Percentiles rank a stretch among this genome's conserved stretches.
Evolutionary conservation across 257 asterid species (phyloP).

Genomic region (Petunia axillaris): DNA sequence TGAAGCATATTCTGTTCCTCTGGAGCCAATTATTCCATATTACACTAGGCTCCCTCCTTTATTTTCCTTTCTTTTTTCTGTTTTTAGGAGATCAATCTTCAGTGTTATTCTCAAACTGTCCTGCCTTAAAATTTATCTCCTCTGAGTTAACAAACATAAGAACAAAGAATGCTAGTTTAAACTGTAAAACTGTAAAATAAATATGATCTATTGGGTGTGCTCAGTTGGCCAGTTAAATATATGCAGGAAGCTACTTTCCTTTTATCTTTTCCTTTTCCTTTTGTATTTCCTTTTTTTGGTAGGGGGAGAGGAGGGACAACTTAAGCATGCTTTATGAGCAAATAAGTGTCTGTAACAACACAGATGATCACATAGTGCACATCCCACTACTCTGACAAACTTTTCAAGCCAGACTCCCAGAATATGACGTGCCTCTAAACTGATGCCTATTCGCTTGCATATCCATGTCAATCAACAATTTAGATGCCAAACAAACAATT

Average conservation of each 20-base stretch:
- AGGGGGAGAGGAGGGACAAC: too few relatives aligned
- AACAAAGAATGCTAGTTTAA: neutral
- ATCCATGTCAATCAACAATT: neutral
- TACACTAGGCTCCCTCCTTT: neutral
- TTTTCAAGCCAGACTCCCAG: neutral
- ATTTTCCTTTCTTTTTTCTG: neutral
- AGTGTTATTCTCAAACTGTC: too few relatives aligned
- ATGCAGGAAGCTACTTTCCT: neutral
- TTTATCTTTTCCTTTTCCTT: too few relatives aligned
- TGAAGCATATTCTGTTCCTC: too few relatives aligned
- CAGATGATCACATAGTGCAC: neutral
- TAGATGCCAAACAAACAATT: neutral
- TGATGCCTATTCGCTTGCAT: neutral
- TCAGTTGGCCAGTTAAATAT: neutral
- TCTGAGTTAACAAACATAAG: too few relatives aligned
- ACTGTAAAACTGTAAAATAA: neutral
- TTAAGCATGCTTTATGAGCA: too few relatives aligned
- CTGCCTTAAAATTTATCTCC: too few relatives aligned
- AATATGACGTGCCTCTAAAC: neutral
- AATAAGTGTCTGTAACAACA: neutral
- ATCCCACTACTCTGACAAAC: neutral
- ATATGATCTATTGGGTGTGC: neutral
- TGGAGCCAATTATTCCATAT: neutral
- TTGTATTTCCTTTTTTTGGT: too few relatives aligned
- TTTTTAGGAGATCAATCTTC: too few relatives aligned